Evolutionary conservation across 768 basidiomycete genomes (phyloP).

Genomic region (Phaeotremella skinneri): DNA sequence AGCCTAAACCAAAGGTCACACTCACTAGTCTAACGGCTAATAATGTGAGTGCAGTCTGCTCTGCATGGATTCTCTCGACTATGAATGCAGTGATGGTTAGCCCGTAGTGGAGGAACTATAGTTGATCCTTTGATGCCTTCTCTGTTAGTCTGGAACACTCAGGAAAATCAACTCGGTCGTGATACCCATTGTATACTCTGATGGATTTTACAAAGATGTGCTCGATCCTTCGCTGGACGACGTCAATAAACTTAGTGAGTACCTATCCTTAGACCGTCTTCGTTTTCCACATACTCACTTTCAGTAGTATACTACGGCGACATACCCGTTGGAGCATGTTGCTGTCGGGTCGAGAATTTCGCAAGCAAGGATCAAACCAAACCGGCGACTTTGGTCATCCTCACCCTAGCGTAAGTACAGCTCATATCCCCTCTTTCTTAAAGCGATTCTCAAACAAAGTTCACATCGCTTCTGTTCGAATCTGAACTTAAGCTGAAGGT

Average conservation of each 20-base stretch:
- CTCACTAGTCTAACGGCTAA: conserved; percentile 48
- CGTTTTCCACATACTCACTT: not conserved
- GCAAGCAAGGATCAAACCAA: conserved; percentile 27
- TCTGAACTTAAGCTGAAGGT: no score
- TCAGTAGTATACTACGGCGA: conserved; percentile 48
- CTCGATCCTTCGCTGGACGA: conserved; percentile 43
- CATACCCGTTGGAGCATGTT: conserved; percentile 50
- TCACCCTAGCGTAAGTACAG: conserved; percentile 47
- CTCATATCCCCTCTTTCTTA: not conserved
- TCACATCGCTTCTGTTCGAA: not conserved
- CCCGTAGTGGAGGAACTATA: no score
- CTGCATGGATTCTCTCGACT: not conserved
- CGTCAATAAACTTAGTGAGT: conserved; percentile 50
- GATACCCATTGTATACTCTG: conserved; percentile 46
- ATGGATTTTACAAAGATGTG: conserved; percentile 49
- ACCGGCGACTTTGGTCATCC: conserved; percentile 43
- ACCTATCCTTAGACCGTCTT: not conserved
- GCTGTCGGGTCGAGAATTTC: conserved; percentile 42
- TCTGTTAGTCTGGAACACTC: conserved; percentile 44
- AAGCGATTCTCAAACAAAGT: not conserved
- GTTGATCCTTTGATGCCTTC: not conserved
- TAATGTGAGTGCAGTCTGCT: conserved; percentile 46
- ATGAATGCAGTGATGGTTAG: no score
- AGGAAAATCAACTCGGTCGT: conserved; percentile 47
- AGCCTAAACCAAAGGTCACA: conserved; percentile 45